Base-by-base conservation (phyloP, 371 early-diverging fungal species). In the Lichtheimia corymbifera region DNA sequence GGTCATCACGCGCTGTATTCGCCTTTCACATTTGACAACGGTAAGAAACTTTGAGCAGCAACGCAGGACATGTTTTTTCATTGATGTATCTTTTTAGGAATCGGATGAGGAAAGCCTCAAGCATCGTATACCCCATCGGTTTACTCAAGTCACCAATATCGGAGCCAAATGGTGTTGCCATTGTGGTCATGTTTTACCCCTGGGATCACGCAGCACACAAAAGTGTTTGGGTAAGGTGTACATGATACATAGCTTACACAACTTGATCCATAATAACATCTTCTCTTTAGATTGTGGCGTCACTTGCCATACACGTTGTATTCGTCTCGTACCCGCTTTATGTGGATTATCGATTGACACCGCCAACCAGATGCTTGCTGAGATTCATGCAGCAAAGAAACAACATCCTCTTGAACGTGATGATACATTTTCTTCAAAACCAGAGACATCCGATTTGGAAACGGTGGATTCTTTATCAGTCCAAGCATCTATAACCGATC, bases 141-240 rank as follows among this genome's bases (percentile, higher is more conserved):
- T 94, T 68, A 90, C 92, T 64, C 82, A 78, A 18, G 73, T 88
- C 14, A 88, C 90, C 47, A 90, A 85, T 53, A 79, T 92, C 58
- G 88, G 87, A 20, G 90, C 94, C 24, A 86, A 88, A 67, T 99
- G 97, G 95, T 99, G 99, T 77, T 89, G 90, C 67, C 99, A 99
- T 75, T 99, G 99, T 83, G 99, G 99, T 30, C 88, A 88, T 52
- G 90, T 95, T 85, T 85, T 99, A 20, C 86, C 96, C 4, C 73
- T 97, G 5, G 93, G 95, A 14, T 84, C 87, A 15, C 83, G 84
- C 50, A 83, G 85, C 0, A 74, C 84, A 35, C 89, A 88, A 67
- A 73, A 72, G 55, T 91, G 90, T 68, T 70, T 79, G 12, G 63
- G 67, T 68, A 68, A 52, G 27, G 17, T 47, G 7, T 49, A 17